Conservation (phyloP, 441 rosid species). For the Gossypium laxum region DNA sequence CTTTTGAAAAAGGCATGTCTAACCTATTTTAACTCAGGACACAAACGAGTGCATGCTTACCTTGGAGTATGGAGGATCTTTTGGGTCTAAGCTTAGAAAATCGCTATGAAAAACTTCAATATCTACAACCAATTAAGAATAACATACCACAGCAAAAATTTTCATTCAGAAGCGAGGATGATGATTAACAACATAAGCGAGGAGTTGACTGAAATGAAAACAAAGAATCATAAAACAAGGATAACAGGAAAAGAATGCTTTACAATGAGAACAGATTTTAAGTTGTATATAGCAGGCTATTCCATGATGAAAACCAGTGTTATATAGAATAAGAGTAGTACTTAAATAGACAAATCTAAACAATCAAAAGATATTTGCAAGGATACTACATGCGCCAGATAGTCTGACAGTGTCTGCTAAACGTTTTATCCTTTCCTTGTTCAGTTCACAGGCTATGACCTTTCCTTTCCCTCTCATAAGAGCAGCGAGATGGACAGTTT, state of each 20-base stretch:
- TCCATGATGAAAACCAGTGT: neutral
- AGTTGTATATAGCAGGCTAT: neutral
- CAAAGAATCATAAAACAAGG: neutral
- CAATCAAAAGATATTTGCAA: constrained; percentile 12
- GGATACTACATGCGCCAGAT: constrained; percentile 82
- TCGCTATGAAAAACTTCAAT: constrained; percentile 57
- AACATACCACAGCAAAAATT: neutral
- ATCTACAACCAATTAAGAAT: constrained; percentile 48
- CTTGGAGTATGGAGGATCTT: constrained; percentile 46
- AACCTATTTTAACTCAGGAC: neutral
- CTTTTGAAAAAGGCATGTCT: neutral
- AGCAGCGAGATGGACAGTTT: constrained; percentile 87
- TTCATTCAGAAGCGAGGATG: constrained; percentile 7
- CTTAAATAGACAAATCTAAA: neutral
- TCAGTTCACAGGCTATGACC: constrained; percentile 71
- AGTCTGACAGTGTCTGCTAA: constrained; percentile 60
- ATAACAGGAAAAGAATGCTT: neutral
- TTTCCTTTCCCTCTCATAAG: constrained; percentile 74
- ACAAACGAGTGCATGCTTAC: constrained; percentile 24
- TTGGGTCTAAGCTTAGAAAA: constrained; percentile 55
- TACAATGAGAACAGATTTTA: neutral
- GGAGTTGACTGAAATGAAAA: constrained; percentile 7
- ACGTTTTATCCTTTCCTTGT: constrained; percentile 54
- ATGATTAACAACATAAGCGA: neutral
- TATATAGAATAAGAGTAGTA: neutral